A percentile compares a stretch with the other conserved stretches of the same genome.
phyloP scores from a whole-genome alignment of 345 rosid species.

The Camelina laxa region DNA sequence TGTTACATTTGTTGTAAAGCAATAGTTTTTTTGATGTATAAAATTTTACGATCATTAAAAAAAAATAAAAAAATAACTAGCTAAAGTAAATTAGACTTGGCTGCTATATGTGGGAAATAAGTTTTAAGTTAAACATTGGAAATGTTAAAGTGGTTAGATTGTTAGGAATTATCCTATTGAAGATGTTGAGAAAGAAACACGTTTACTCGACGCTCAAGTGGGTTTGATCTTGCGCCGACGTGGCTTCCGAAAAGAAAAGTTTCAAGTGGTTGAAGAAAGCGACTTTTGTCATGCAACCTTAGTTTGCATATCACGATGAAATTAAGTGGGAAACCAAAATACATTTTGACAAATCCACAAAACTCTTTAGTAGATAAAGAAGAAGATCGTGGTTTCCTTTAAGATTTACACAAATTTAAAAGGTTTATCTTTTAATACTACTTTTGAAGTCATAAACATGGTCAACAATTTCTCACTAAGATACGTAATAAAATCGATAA shows the following conservation, averaged over 20 bases:
- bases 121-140: not conserved
- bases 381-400: slow-evolving; percentile 8
- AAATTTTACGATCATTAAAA: too few relatives aligned
- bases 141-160: not conserved
- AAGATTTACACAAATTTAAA: not conserved
- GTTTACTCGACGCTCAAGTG: slow-evolving; percentile 24
- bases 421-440: not conserved
- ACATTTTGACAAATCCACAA: slow-evolving; percentile 22
- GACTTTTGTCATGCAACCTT: slow-evolving; percentile 38
- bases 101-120: not conserved
- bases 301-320: slow-evolving; percentile 31
- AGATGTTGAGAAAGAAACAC: not conserved
- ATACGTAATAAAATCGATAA: slow-evolving; percentile 5
- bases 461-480: not conserved
- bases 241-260: slow-evolving; percentile 35
- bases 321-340: slow-evolving; percentile 39
- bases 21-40: too few relatives aligned
- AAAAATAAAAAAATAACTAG: too few relatives aligned
- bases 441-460: not conserved
- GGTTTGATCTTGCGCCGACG: slow-evolving; percentile 30
- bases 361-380: slow-evolving; percentile 17
- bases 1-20: too few relatives aligned
- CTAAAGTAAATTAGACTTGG: not conserved
- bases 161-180: not conserved
- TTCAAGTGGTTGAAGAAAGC: slow-evolving; percentile 27